Evolutionary conservation across 805 yeast genomes (phyloP).

Genomic region (Candida multigemmis): DNA sequence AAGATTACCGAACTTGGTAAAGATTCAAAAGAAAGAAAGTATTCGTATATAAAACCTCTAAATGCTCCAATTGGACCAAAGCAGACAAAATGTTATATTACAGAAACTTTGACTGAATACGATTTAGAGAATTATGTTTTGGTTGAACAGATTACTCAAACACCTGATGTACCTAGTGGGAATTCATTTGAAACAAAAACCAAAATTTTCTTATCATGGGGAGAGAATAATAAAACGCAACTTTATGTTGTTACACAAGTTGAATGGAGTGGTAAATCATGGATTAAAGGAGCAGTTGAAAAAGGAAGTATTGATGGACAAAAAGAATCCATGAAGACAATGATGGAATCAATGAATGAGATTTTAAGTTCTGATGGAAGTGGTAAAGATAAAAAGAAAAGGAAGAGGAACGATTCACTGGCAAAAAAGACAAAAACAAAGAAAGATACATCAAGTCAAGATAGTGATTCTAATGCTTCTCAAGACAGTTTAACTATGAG

Average conservation of each 20-base stretch:
- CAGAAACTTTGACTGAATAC: slow-evolving; percentile 46
- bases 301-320: slow-evolving; percentile 70
- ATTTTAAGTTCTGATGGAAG: slow-evolving; percentile 13
- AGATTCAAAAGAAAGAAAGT: slow-evolving; percentile 34
- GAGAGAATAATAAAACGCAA: slow-evolving; percentile 42
- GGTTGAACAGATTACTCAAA: slow-evolving; percentile 49
- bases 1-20: slow-evolving; percentile 18
- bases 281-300: slow-evolving; percentile 73
- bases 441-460: slow-evolving; percentile 3
- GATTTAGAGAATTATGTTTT: slow-evolving; percentile 40
- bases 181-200: slow-evolving; percentile 56
- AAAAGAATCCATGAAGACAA: slow-evolving; percentile 42
- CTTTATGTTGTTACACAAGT: slow-evolving; percentile 45
- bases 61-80: slow-evolving; percentile 68
- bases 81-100: slow-evolving; percentile 57
- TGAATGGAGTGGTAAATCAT: slow-evolving; percentile 68
- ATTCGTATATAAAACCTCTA: slow-evolving; percentile 55
- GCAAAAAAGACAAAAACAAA: too few relatives aligned
- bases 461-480: too few relatives aligned
- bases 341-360: slow-evolving; percentile 39
- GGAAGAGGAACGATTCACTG: too few relatives aligned
- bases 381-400: slow-evolving; percentile 4
- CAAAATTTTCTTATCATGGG: slow-evolving; percentile 54
- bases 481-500: too few relatives aligned
- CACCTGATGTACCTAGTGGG: slow-evolving; percentile 84